Base-by-base conservation (phyloP, 345 rosid genomes). In the Bretschneidera sinensis region DNA sequence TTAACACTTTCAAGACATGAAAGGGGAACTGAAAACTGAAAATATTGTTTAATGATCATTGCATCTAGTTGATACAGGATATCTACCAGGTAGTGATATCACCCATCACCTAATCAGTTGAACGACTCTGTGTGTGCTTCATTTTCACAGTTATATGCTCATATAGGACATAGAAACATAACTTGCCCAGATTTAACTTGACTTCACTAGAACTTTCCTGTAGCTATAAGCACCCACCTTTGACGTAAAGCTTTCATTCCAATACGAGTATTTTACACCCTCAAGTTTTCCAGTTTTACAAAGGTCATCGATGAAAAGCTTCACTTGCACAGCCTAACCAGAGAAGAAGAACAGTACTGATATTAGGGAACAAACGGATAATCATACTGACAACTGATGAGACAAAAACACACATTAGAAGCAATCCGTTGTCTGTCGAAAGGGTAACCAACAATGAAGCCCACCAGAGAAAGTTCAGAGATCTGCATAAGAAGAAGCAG, bases 401-500 rank as follows among this genome's bases (percentile, higher is more conserved):
- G 53, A 55, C 15, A 51, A 67, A 47, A 59, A 71, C 88, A 57
- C 60, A 90, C 91, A 51, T 77, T 71, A 25, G 58, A 71, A 23
- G 68, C 22, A 13, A 19, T 61, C 54, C 59, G 62, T 5, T 48
- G 66, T 74, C 79, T 79, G 34, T 77, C 79, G 48, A 71, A 67
- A 21, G 97, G 97, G 69, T 65, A 67, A 67, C 95, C 97, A 66
- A 94, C 86, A 43, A 88, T 65, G 62, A 88, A 90, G 24, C 97
- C 96, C 0, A 51, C 63, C 54, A 94, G 53, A 19, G 83, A 80
- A 68, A 80, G 75, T 70, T 86, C 77, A 60, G 85, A 81, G 49
- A 83, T 70, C 91, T 90, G 91, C 73, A 77, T 10, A 35, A 51
- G 52, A 18, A 21, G 19, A 56, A 54, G 48, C 39, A 63, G 23